Evolutionary conservation across 768 basidiomycete species (phyloP), one percentile per base, ranked within the genome.

Genomic region (Termitomyces heimii): DNA sequence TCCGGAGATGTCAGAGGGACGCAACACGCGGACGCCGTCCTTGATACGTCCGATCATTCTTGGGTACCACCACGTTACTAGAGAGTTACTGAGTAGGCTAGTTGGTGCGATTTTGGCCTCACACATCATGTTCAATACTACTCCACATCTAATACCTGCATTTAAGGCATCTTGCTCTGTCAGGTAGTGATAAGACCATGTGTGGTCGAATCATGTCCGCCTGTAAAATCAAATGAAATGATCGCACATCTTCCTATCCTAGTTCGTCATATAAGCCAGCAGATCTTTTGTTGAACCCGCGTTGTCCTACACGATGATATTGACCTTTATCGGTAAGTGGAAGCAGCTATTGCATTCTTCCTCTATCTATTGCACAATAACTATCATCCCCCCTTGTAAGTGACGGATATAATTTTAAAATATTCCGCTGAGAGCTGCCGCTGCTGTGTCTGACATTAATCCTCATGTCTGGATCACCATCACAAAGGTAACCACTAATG

Each of bases 221-320:
- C 32, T 34, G 32, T 13, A 34, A 34, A 1, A 34, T 2, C 2
- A 13, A 82, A 85, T 4, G 86, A 87, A 71, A 87, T 88, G 90
- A 66, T 92, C 40, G 82, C 89, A 0, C 92, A 77, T 68, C 77
- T 92, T 8, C 91, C 91, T 0, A 77, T 93, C 51, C 77, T 87
- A 26, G 91, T 92, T 56, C 89, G 80, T 1, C 89, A 92, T 63
- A 91, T 92, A 88, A 78, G 59, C 71, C 92, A 16, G 84, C 91
- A 0, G 89, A 87, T 86, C 90, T 26, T 93, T 92, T 64, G 86
- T 92, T 7, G 82, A 89, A 60, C 85, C 82, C n/a, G 86, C 88
- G 1, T 74, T 89, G 57, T 87, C 87, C 2, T 79, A n/a, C n/a
- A n/a, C n/a, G n/a, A n/a, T n/a, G n/a, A n/a, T n/a, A n/a, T n/a